Percentiles rank a stretch among this genome's conserved stretches.
phyloP scores from a whole-genome alignment of 192 early-diverging fungal genomes.

The Dispira simplex region DNA sequence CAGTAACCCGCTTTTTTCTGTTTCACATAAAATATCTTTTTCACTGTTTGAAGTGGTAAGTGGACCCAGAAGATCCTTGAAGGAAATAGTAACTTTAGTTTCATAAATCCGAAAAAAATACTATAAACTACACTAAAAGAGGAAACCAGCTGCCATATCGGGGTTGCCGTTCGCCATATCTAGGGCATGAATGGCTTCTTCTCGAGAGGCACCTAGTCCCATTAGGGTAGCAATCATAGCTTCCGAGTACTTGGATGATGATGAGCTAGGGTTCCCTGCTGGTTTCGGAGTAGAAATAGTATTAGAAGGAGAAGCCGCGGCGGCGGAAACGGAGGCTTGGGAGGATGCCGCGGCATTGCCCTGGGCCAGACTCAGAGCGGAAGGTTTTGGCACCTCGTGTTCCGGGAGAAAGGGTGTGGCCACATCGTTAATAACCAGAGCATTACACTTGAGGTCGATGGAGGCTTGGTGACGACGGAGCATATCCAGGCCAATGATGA shows the following conservation, averaged over 20 bases:
- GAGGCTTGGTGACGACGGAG: slow-evolving; percentile 79
- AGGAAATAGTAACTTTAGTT: too few species aligned
- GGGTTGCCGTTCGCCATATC: slow-evolving; percentile 68
- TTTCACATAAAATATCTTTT: too few species aligned
- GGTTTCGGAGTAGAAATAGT: slow-evolving; percentile 22
- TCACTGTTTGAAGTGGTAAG: too few species aligned
- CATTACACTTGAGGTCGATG: slow-evolving; percentile 78
- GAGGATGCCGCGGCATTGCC: slow-evolving; percentile 9
- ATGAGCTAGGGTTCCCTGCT: slow-evolving; percentile 3
- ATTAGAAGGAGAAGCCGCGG: slow-evolving; percentile 11
- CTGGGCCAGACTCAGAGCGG: slow-evolving; percentile 19
- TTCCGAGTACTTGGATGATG: slow-evolving; percentile 32
- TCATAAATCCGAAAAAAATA: too few species aligned
- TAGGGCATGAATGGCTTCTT: slow-evolving; percentile 64
- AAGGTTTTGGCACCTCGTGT: slow-evolving; percentile 67
- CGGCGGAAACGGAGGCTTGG: slow-evolving; percentile 10
- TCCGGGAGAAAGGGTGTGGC: slow-evolving; percentile 80
- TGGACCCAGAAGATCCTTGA: too few species aligned
- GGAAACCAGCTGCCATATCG: slow-evolving; percentile 72
- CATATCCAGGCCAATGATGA: slow-evolving; percentile 95
- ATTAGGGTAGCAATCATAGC: slow-evolving; percentile 51
- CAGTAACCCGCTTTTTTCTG: too few species aligned
- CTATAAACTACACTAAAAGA: slow-evolving; percentile 30
- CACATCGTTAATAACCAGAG: slow-evolving; percentile 61
- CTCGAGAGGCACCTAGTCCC: slow-evolving; percentile 60